These are phyloP conservation scores for Xylaria sp. DNA, from an alignment of 2,329 filamentous ascomycete species.

Conservation along the genomic window DNA sequence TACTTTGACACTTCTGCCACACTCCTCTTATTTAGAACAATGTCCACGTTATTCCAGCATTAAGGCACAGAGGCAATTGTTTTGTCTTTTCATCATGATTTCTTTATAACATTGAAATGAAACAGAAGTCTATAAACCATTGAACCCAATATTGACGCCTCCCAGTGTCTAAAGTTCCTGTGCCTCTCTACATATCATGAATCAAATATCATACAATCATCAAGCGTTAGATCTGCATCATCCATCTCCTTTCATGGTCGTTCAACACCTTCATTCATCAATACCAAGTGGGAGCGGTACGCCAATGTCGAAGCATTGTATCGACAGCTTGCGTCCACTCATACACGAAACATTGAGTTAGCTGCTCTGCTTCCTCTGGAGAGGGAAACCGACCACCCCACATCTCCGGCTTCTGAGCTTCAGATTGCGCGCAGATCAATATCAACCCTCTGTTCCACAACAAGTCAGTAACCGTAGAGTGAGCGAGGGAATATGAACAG, in stretches of 20 bases:
- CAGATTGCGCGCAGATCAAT: constrained; percentile 66
- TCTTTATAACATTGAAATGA: background rate
- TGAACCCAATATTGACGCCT: background rate
- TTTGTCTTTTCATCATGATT: background rate
- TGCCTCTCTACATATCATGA: background rate
- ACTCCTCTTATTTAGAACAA: background rate
- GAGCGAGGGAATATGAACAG: background rate
- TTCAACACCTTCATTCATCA: constrained; percentile 48
- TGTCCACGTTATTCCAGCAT: background rate
- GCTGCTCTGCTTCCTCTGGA: constrained; percentile 64
- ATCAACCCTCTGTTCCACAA: constrained; percentile 64
- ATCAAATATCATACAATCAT: constrained; percentile 12
- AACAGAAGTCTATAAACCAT: constrained; percentile 12
- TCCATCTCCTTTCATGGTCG: background rate
- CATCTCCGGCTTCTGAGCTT: constrained; percentile 73
- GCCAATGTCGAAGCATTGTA: constrained; percentile 76
- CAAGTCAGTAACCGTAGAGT: constrained; percentile 8
- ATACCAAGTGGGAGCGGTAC: constrained; percentile 66
- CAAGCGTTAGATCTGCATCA: background rate
- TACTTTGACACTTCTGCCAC: background rate
- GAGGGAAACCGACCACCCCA: constrained; percentile 71
- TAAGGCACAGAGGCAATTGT: background rate
- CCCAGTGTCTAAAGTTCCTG: background rate
- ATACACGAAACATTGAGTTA: constrained; percentile 69
- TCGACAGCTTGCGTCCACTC: constrained; percentile 75